Percentiles rank a stretch among this genome's conserved stretches.
Evolutionary conservation across 2,329 filamentous ascomycete species (phyloP).

Genomic region (Neopestalotiopsis sp.): DNA sequence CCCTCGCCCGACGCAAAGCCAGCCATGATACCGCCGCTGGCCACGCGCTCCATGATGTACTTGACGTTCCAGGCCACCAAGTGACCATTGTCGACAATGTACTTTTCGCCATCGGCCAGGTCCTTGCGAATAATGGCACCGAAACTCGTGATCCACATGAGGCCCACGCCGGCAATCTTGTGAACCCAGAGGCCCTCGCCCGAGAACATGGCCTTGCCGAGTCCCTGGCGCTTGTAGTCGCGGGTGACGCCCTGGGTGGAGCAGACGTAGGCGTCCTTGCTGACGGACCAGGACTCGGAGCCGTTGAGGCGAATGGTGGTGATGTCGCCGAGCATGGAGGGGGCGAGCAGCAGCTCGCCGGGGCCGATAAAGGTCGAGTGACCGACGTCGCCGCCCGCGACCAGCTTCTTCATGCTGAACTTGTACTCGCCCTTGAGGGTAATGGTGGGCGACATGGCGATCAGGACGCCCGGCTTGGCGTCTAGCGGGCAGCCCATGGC

Average conservation of each 20-base stretch:
- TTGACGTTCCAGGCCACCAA: conserved; percentile 97
- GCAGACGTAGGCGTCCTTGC: conserved; percentile 85
- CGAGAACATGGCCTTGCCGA: conserved; percentile 91
- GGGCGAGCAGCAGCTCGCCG: conserved; percentile 86
- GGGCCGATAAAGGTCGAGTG: conserved; percentile 86
- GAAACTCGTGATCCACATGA: conserved; percentile 91
- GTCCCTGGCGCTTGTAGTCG: conserved; percentile 83
- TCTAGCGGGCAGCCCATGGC: conserved; percentile 85
- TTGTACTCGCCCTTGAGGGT: conserved; percentile 83
- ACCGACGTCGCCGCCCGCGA: conserved; percentile 79
- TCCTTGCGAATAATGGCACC: conserved; percentile 96
- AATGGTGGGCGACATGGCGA: conserved; percentile 90
- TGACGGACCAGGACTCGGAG: conserved; percentile 79
- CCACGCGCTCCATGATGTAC: conserved; percentile 87
- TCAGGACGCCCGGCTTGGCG: conserved; percentile 87
- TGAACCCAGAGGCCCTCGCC: conserved; percentile 93
- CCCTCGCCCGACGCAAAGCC: conserved; percentile 82
- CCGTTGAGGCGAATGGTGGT: conserved; percentile 78
- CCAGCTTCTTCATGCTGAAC: conserved; percentile 90
- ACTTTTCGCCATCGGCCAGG: conserved; percentile 75
- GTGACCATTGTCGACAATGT: conserved; percentile 92
- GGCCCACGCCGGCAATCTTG: conserved; percentile 78
- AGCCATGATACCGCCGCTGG: conserved; percentile 93
- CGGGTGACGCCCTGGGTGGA: conserved; percentile 86
- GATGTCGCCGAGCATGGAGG: conserved; percentile 81